A percentile compares a stretch with the other conserved stretches of the same genome.
Evolutionary conservation across 805 yeast genomes (phyloP).

Genomic region (Metschnikowia lachancei): DNA sequence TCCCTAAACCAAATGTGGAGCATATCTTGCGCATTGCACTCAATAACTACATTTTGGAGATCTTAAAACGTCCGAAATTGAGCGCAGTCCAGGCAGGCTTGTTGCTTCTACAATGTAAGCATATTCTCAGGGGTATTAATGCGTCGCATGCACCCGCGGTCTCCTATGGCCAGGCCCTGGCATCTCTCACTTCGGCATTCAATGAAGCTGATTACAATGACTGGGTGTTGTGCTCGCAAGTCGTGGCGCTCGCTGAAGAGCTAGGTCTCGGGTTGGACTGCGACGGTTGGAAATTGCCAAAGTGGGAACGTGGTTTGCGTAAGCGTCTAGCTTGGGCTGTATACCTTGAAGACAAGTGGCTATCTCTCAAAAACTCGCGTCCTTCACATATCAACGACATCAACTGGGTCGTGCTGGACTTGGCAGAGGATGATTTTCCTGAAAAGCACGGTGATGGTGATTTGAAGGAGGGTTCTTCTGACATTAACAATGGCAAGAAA

Average conservation of each 20-base stretch:
- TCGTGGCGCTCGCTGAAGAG: constrained; percentile 85
- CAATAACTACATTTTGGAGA: constrained; percentile 69
- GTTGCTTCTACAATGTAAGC: constrained; percentile 65
- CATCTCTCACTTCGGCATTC: constrained; percentile 19
- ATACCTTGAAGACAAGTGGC: constrained; percentile 89
- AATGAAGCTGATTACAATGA: constrained; percentile 53
- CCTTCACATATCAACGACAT: constrained; percentile 75
- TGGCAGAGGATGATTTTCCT: constrained; percentile 76
- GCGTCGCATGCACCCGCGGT: constrained; percentile 9
- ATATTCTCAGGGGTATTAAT: constrained; percentile 26
- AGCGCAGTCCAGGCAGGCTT: constrained; percentile 92
- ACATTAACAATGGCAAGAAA: constrained; percentile 66
- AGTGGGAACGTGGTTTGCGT: constrained; percentile 91
- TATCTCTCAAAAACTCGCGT: constrained; percentile 72
- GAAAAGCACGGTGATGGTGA: constrained; percentile 58
- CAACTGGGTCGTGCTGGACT: constrained; percentile 76
- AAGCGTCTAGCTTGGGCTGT: constrained; percentile 95
- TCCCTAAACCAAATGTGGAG: constrained; percentile 74
- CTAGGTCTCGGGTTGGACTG: constrained; percentile 90
- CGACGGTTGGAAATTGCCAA: constrained; percentile 85
- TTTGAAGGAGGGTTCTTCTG: constrained; percentile 58
- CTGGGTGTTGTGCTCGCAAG: constrained; percentile 84
- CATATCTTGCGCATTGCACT: constrained; percentile 47
- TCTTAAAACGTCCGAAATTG: constrained; percentile 80
- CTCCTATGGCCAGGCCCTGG: constrained; percentile 15